Evolutionary conservation across 2,329 filamentous ascomycete species (phyloP).

Genomic region (Neoscytalidium dimidiatum): DNA sequence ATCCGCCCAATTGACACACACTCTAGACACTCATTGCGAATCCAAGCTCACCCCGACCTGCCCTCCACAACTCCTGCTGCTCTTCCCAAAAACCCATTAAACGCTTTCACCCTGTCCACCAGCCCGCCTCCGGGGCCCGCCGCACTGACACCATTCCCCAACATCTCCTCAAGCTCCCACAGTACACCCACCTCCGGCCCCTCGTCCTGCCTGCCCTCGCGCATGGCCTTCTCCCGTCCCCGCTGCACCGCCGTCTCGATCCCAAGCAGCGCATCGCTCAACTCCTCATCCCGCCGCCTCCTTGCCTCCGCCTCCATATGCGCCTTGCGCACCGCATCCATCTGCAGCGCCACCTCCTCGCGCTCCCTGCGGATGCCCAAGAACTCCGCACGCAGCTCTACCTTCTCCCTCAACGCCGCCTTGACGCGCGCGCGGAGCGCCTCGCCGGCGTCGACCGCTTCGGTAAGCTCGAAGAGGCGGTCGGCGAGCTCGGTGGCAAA

Average conservation of each 20-base stretch:
- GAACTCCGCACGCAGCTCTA: slow-evolving; percentile 48
- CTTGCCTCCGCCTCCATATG: slow-evolving; percentile 29
- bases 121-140: slow-evolving; percentile 36
- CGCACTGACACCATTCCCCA: slow-evolving; percentile 30
- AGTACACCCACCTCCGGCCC: slow-evolving; percentile 32
- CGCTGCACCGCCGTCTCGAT: slow-evolving; percentile 39
- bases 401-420: slow-evolving; percentile 47
- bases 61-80: slow-evolving; percentile 39
- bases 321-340: slow-evolving; percentile 48
- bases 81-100: slow-evolving; percentile 37
- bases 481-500: slow-evolving; percentile 52
- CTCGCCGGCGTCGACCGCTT: slow-evolving; percentile 53
- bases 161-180: slow-evolving; percentile 26
- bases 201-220: slow-evolving; percentile 34
- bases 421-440: slow-evolving; percentile 48
- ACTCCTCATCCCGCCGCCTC: slow-evolving; percentile 26
- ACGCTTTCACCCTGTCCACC: slow-evolving; percentile 31
- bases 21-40: too few species aligned
- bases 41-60: too few species aligned
- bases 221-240: slow-evolving; percentile 33
- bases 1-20: too few species aligned
- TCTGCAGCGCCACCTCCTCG: slow-evolving; percentile 51
- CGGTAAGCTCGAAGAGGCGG: slow-evolving; percentile 53
- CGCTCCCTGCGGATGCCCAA: slow-evolving; percentile 51
- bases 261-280: slow-evolving; percentile 36